phyloP scores from a whole-genome alignment of 2,329 filamentous ascomycete species.

The Trichoderma atroviride region DNA sequence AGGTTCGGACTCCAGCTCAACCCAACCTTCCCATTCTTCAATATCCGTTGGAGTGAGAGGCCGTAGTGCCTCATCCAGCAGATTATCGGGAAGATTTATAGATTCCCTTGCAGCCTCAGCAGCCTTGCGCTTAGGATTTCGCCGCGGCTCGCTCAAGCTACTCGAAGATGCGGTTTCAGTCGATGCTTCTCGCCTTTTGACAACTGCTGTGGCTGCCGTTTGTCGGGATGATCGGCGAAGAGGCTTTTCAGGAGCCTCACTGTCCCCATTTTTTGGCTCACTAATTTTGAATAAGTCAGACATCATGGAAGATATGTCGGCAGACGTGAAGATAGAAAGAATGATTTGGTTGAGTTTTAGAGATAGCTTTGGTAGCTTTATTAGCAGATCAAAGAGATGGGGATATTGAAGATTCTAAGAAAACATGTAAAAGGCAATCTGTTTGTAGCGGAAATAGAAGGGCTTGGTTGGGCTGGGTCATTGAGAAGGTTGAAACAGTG shows the following conservation, averaged over 20 bases:
- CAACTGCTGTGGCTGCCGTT: neutral
- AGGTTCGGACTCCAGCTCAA: conserved; percentile 88
- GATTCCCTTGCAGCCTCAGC: conserved; percentile 38
- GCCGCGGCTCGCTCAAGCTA: conserved; percentile 34
- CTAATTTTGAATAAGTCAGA: neutral
- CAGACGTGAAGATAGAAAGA: neutral
- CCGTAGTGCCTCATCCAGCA: conserved; percentile 51
- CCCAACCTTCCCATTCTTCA: conserved; percentile 70
- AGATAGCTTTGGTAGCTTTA: neutral
- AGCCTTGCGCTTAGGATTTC: conserved; percentile 51
- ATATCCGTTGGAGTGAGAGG: conserved; percentile 56
- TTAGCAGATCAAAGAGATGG: neutral
- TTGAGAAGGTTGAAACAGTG: neutral
- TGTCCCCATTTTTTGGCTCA: neutral
- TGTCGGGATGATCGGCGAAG: conserved; percentile 25
- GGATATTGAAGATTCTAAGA: neutral
- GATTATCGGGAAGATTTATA: conserved; percentile 42
- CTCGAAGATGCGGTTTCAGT: conserved; percentile 16
- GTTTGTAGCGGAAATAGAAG: neutral
- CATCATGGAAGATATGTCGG: neutral
- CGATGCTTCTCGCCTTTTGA: neutral
- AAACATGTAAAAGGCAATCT: neutral
- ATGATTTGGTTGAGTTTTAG: neutral
- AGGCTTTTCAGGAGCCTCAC: neutral
- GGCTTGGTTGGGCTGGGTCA: neutral